Conservation (phyloP, 1,139 yeast genomes). For the Hyphopichia pseudoburtonii region DNA sequence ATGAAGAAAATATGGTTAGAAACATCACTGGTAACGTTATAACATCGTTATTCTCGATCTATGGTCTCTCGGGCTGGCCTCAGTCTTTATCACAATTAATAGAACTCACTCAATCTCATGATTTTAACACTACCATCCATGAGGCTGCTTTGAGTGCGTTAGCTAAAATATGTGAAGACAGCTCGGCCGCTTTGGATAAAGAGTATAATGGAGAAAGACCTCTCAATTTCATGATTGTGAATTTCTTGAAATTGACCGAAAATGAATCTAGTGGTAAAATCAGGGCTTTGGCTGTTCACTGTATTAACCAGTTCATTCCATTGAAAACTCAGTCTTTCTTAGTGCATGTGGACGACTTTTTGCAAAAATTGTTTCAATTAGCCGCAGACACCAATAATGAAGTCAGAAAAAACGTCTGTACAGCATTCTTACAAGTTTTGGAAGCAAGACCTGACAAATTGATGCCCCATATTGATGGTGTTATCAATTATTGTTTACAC, state of each 20-base stretch:
- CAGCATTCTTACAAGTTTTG: slow-evolving; percentile 70
- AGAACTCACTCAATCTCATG: slow-evolving; percentile 49
- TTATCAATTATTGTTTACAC: slow-evolving; percentile 80
- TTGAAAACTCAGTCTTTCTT: slow-evolving; percentile 65
- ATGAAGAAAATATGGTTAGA: slow-evolving; percentile 60
- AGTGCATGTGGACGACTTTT: slow-evolving; percentile 63
- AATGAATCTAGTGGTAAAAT: slow-evolving; percentile 42
- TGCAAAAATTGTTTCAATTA: slow-evolving; percentile 62
- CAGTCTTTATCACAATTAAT: slow-evolving; percentile 66
- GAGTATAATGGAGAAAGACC: slow-evolving; percentile 70
- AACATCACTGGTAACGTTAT: slow-evolving; percentile 90
- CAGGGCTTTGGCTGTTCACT: slow-evolving; percentile 63
- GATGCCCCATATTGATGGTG: slow-evolving; percentile 79
- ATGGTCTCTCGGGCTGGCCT: slow-evolving; percentile 77
- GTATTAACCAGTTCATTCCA: slow-evolving; percentile 76
- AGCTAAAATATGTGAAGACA: slow-evolving; percentile 86
- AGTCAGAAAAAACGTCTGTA: slow-evolving; percentile 75
- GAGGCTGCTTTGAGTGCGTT: slow-evolving; percentile 80
- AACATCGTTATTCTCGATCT: slow-evolving; percentile 73
- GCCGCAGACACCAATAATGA: slow-evolving; percentile 58
- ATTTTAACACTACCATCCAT: slow-evolving; percentile 36
- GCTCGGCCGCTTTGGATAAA: slow-evolving; percentile 54
- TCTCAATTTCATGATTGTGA: slow-evolving; percentile 63
- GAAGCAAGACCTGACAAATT: slow-evolving; percentile 82
- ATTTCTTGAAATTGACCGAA: slow-evolving; percentile 54